Evolutionary conservation across 306 rosid genomes (phyloP).

Genomic region (Fragaria nilgerrensis): DNA sequence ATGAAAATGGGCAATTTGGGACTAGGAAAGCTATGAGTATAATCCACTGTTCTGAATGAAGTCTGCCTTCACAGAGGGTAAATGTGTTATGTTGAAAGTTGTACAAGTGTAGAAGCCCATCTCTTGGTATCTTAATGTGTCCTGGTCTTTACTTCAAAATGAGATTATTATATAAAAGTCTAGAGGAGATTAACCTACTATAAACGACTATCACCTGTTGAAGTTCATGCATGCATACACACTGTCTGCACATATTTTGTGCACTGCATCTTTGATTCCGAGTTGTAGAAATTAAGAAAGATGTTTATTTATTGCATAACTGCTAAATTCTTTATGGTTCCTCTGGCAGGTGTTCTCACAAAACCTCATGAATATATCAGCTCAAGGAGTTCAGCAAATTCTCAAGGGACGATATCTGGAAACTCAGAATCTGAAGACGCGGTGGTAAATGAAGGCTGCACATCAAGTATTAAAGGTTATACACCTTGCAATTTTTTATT

Average conservation of each 20-base stretch:
- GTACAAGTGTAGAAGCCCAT: background rate
- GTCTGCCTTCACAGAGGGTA: background rate
- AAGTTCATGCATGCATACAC: background rate
- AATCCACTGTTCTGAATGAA: background rate
- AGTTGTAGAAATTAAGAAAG: background rate
- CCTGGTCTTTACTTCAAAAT: background rate
- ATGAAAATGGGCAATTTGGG: background rate
- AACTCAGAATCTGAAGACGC: slow-evolving; percentile 40
- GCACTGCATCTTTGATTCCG: background rate
- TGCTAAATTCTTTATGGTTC: slow-evolving; percentile 27
- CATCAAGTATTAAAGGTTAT: slow-evolving; percentile 52
- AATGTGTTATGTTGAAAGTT: background rate
- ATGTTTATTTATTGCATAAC: slow-evolving; percentile 9
- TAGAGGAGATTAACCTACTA: background rate
- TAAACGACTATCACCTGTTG: background rate
- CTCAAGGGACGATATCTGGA: slow-evolving; percentile 38
- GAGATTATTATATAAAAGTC: background rate
- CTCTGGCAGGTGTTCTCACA: slow-evolving; percentile 42
- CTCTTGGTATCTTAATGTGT: background rate
- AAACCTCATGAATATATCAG: slow-evolving; percentile 44
- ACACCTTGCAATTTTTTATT: slow-evolving; percentile 5
- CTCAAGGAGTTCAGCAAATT: slow-evolving; percentile 42
- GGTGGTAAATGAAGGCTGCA: slow-evolving; percentile 45
- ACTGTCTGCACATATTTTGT: background rate
- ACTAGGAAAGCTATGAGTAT: background rate